phyloP scores from a whole-genome alignment of 1,139 yeast species.

The Nematodospora anomalae region DNA sequence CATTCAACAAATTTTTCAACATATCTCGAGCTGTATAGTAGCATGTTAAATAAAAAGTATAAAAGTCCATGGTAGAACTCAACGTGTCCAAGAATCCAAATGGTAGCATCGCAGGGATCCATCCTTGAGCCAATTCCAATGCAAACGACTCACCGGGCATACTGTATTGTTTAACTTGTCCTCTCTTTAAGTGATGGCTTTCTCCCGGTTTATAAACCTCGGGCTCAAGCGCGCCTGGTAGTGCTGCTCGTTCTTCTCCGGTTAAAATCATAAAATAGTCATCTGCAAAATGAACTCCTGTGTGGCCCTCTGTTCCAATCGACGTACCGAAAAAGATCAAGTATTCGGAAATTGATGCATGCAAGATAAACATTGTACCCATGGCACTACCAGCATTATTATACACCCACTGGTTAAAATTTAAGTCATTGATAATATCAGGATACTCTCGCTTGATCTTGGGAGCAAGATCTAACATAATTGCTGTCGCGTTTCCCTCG shows the following conservation, averaged over 20 bases:
- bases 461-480: slow-evolving; percentile 60
- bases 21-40: slow-evolving; percentile 76
- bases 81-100: slow-evolving; percentile 85
- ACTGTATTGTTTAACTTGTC: slow-evolving; percentile 74
- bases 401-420: slow-evolving; percentile 86
- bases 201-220: slow-evolving; percentile 81
- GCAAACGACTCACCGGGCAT: slow-evolving; percentile 86
- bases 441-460: slow-evolving; percentile 61
- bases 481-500: slow-evolving; percentile 59
- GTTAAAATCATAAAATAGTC: slow-evolving; percentile 88
- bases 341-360: slow-evolving; percentile 93
- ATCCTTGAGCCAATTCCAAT: slow-evolving; percentile 94
- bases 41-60: slow-evolving; percentile 65
- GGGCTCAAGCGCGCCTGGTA: slow-evolving; percentile 57
- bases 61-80: slow-evolving; percentile 78
- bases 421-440: slow-evolving; percentile 62
- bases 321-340: slow-evolving; percentile 86
- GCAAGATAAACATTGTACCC: slow-evolving; percentile 95
- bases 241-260: slow-evolving; percentile 76
- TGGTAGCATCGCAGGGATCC: slow-evolving; percentile 97
- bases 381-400: slow-evolving; percentile 98
- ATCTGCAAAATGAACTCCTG: slow-evolving; percentile 93
- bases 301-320: slow-evolving; percentile 92
- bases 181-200: slow-evolving; percentile 72
- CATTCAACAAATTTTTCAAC: slow-evolving; percentile 61